Evolutionary conservation across 352 stramenopile genomes (phyloP).

Genomic region (Phytophthora constricta): DNA sequence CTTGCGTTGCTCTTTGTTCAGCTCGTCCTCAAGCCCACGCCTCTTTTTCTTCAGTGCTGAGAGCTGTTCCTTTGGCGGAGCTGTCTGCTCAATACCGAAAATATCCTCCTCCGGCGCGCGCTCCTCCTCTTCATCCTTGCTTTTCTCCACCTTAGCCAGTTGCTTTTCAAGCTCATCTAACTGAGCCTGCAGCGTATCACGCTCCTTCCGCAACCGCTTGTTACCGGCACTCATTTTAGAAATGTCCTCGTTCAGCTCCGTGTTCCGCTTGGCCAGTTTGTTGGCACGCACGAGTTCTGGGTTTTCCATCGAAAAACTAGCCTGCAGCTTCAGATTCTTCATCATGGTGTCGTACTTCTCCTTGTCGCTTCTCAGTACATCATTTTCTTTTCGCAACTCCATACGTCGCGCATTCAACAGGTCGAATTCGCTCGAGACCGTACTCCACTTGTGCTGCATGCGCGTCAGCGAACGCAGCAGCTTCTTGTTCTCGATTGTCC

Average conservation of each 20-base stretch:
- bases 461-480: slow-evolving; percentile 57
- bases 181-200: slow-evolving; percentile 62
- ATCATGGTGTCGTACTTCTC: slow-evolving; percentile 79
- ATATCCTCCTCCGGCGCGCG: slow-evolving; percentile 77
- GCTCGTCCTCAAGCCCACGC: slow-evolving; percentile 77
- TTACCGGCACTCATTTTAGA: slow-evolving; percentile 84
- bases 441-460: slow-evolving; percentile 74
- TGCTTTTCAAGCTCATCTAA: slow-evolving; percentile 78
- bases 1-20: slow-evolving; percentile 84
- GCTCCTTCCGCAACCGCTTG: slow-evolving; percentile 85
- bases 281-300: slow-evolving; percentile 83
- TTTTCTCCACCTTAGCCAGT: slow-evolving; percentile 67
- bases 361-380: slow-evolving; percentile 74
- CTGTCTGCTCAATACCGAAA: slow-evolving; percentile 73
- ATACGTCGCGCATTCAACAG: slow-evolving; percentile 61
- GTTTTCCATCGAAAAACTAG: slow-evolving; percentile 72
- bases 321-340: slow-evolving; percentile 83
- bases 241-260: slow-evolving; percentile 85
- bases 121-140: slow-evolving; percentile 57
- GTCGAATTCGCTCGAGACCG: slow-evolving; percentile 76
- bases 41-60: slow-evolving; percentile 70
- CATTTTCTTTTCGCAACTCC: slow-evolving; percentile 79
- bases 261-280: slow-evolving; percentile 74
- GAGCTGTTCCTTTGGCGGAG: slow-evolving; percentile 63
- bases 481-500: slow-evolving; percentile 88